Conservation (phyloP, 352 stramenopile genomes). For the Salisapilia sapeloensis region DNA sequence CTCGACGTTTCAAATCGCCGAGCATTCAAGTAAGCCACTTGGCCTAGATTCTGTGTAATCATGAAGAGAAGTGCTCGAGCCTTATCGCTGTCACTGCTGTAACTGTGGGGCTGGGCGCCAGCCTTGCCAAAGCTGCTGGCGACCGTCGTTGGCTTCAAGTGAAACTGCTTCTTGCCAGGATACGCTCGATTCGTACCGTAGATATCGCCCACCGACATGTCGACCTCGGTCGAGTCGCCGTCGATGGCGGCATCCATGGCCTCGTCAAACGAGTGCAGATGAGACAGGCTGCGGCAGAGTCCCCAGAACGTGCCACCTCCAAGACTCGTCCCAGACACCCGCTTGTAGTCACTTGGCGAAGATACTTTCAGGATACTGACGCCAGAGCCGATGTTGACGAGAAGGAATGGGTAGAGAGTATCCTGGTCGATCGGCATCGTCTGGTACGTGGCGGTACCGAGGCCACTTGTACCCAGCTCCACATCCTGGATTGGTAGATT, state of each 20-base stretch:
- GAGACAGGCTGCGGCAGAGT: conserved; percentile 86
- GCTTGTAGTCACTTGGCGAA: conserved; percentile 81
- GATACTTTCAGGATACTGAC: conserved; percentile 93
- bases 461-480: conserved; percentile 29
- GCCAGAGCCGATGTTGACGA: conserved; percentile 96
- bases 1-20: conserved; percentile 79
- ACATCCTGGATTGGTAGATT: conserved; percentile 14
- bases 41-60: conserved; percentile 97
- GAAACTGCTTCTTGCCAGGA: conserved; percentile 77
- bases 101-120: conserved; percentile 12
- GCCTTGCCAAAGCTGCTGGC: conserved; percentile 97
- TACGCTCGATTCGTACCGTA: no score
- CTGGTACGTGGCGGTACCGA: conserved; percentile 38
- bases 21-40: conserved; percentile 92
- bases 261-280: conserved; percentile 60
- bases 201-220: conserved; percentile 98
- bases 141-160: conserved; percentile 72
- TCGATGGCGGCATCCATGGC: conserved; percentile 54
- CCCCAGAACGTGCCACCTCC: conserved; percentile 96
- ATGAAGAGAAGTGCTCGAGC: conserved; percentile 92
- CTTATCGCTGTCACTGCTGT: conserved; percentile 79
- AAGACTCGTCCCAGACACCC: conserved; percentile 93
- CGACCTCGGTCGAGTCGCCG: conserved; percentile 61
- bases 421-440: conserved; percentile 33
- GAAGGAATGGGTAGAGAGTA: conserved; percentile 88